Evolutionary conservation across 495 filamentous ascomycete genomes (phyloP), one percentile per base, ranked within the genome.

Genomic region (Neurospora discreta): DNA sequence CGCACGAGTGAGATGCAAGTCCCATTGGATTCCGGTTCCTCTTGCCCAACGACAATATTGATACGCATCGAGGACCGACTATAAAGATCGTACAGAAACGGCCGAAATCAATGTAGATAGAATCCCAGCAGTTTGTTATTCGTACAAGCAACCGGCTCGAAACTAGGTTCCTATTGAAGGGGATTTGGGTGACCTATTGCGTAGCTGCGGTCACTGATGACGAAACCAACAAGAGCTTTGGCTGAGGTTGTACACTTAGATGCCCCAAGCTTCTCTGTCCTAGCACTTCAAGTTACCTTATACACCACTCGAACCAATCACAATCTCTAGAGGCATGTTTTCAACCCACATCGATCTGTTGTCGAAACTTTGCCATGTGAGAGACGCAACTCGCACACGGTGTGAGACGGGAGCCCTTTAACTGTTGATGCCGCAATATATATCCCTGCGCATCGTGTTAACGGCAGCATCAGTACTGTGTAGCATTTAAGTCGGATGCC

Each of bases 141-240:
- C 44, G 4, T 13, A 52, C 44, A 52, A 23, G 13, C 72, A 60
- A 68, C 69, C 69, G 23, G n/a, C n/a, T n/a, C n/a, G n/a, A n/a
- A n/a, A n/a, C n/a, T n/a, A n/a, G n/a, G n/a, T n/a, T n/a, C n/a
- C n/a, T n/a, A 41, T 16, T 23, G 18, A 9, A 40, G n/a, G 40
- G 36, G 68, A 40, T 30, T 70, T 69, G 18, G 7, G 65, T 30
- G 68, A n/a, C n/a, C n/a, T n/a, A 75, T 75, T 72, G 76, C 72
- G 76, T 69, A 68, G 39, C 70, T 69, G 5, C 15, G 70, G 1
- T 42, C 44, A 20, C 69, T 71, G 71, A 78, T 78, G 76, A 78
- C 76, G 75, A 73, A 71, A 78, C 69, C 68, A 18, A 69, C 13
- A 65, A 30, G 15, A 60, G 23, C 52, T 60, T 60, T 36, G 52